Evolutionary conservation across 345 rosid species (phyloP).

Genomic region (Cardiospermum halicacabum): DNA sequence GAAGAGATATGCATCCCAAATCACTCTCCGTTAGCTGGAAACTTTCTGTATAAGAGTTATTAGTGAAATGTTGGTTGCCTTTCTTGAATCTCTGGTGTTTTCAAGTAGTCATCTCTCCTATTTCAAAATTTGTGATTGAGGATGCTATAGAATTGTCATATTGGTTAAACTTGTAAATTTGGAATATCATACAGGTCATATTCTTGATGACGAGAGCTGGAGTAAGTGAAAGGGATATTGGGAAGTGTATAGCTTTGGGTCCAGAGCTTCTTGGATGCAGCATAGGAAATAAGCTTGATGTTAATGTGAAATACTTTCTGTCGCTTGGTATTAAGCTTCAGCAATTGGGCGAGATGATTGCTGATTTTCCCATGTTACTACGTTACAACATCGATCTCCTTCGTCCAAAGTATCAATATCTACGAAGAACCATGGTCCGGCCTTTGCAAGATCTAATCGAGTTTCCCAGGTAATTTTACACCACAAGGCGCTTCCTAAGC

Average conservation of each 20-base stretch:
- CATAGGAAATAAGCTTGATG: constrained; percentile 65
- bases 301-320: constrained; percentile 61
- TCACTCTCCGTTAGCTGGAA: not conserved
- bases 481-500: not conserved
- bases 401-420: constrained; percentile 73
- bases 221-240: constrained; percentile 63
- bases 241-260: constrained; percentile 71
- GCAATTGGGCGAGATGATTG: constrained; percentile 78
- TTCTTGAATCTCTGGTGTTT: not conserved
- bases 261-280: constrained; percentile 92
- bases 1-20: not conserved
- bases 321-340: constrained; percentile 65
- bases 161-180: constrained; percentile 1
- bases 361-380: constrained; percentile 86
- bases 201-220: constrained; percentile 86
- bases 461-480: constrained; percentile 67
- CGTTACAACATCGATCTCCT: constrained; percentile 65
- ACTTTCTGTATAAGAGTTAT: not conserved
- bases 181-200: constrained; percentile 47
- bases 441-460: constrained; percentile 80
- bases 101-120: constrained; percentile 2
- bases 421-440: constrained; percentile 78
- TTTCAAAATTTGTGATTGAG: not conserved
- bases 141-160: not conserved
- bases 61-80: not conserved